A percentile compares a stretch with the other conserved stretches of the same genome.
Evolutionary conservation across 2,329 filamentous ascomycete species (phyloP).

Genomic region (Ceratocystis cacaofunesta): DNA sequence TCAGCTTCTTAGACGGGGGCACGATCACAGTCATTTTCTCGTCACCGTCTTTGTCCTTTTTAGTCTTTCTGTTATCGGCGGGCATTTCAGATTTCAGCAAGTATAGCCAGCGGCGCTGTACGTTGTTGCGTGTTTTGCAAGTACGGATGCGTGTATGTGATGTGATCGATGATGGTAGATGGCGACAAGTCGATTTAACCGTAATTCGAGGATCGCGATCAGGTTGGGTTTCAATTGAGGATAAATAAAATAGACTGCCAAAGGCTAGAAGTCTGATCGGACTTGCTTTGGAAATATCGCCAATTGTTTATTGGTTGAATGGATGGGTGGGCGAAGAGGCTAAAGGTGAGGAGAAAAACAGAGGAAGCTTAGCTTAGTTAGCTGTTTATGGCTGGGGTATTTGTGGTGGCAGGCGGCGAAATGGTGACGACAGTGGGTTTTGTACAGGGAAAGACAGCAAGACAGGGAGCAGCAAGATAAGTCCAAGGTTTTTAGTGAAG

Average conservation of each 20-base stretch:
- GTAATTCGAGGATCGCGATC: too few species aligned
- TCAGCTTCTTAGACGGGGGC: conserved; percentile 53
- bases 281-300: too few species aligned
- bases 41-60: conserved; percentile 45
- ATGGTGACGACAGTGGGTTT: conserved; percentile 11
- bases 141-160: background rate
- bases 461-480: background rate
- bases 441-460: background rate
- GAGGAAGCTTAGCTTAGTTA: background rate
- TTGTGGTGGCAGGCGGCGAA: conserved; percentile 11
- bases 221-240: too few species aligned
- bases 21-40: conserved; percentile 73
- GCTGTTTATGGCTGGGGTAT: background rate
- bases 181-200: too few species aligned
- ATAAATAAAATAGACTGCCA: too few species aligned
- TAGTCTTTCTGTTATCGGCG: conserved; percentile 13
- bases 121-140: background rate
- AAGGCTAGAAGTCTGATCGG: too few species aligned
- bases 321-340: background rate
- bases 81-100: conserved; percentile 8
- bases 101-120: background rate
- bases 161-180: too few species aligned
- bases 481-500: background rate
- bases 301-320: background rate
- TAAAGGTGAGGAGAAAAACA: background rate